phyloP scores from a whole-genome alignment of 495 filamentous ascomycete genomes.

The Rusavskia elegans region DNA sequence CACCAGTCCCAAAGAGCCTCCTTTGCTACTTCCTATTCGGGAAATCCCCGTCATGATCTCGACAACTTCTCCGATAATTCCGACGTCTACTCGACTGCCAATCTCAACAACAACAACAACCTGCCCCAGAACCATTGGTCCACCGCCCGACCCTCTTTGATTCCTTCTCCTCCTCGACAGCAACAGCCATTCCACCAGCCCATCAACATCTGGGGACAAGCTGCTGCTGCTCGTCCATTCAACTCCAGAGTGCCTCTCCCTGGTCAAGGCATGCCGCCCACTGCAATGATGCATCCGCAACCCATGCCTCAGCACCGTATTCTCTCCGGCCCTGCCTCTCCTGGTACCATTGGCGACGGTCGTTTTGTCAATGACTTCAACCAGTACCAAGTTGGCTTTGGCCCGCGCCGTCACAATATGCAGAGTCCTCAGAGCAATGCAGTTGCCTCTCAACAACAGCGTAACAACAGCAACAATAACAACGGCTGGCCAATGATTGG shows the following conservation, averaged over 20 bases:
- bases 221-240: conserved; percentile 6
- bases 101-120: conserved; percentile 33
- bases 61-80: conserved; percentile 49
- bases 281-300: conserved; percentile 14
- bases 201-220: conserved; percentile 13
- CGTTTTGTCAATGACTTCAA: conserved; percentile 19
- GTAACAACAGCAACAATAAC: conserved; percentile 3
- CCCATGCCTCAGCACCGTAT: conserved; percentile 20
- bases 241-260: conserved; percentile 2
- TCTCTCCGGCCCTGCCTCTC: conserved; percentile 24
- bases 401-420: conserved; percentile 23
- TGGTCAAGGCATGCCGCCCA: neutral
- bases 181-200: conserved; percentile 15
- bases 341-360: conserved; percentile 16
- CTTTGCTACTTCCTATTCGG: conserved; percentile 1
- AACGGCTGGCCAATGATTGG: conserved; percentile 9
- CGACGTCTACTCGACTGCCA: conserved; percentile 42
- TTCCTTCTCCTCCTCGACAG: conserved; percentile 2
- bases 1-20: neutral
- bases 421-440: conserved; percentile 25
- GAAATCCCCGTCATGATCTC: conserved; percentile 24
- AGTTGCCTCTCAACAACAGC: conserved; percentile 12
- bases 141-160: conserved; percentile 17
- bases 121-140: conserved; percentile 50
- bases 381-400: conserved; percentile 20